Conservation (phyloP, 768 basidiomycete species). For the Tricholoma bakamatsutake region DNA sequence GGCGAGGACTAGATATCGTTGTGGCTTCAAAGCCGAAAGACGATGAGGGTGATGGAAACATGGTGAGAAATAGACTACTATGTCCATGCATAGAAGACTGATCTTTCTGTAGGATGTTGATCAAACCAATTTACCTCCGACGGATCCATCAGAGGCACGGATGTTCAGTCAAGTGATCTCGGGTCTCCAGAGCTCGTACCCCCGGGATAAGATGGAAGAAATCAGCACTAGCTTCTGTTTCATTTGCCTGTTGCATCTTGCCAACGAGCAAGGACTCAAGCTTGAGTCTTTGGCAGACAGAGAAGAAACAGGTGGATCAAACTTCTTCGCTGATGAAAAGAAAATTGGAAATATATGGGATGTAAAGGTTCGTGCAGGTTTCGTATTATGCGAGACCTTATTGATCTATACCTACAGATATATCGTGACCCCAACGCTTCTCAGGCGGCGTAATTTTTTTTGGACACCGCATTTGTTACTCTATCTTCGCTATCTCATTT, state of each 20-base stretch:
- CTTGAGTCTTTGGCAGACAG: constrained; percentile 49
- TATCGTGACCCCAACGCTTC: constrained; percentile 42
- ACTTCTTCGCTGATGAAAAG: constrained; percentile 21
- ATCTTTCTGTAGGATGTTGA: constrained; percentile 46
- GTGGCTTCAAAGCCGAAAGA: constrained; percentile 39
- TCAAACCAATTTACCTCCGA: constrained; percentile 34
- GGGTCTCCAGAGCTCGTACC: constrained; percentile 76
- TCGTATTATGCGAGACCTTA: background rate
- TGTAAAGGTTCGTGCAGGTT: constrained; percentile 48
- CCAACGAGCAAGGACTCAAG: constrained; percentile 93
- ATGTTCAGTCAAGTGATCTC: constrained; percentile 79
- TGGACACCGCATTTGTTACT: background rate
- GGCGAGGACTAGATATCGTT: constrained; percentile 85
- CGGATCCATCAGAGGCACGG: constrained; percentile 61
- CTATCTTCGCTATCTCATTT: constrained; percentile 1
- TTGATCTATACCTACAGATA: constrained; percentile 26
- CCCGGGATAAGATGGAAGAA: constrained; percentile 91
- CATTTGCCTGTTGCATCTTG: constrained; percentile 93
- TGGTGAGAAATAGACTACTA: constrained; percentile 36
- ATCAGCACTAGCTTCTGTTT: constrained; percentile 99
- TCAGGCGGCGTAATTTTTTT: constrained; percentile 24
- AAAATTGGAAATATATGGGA: constrained; percentile 71
- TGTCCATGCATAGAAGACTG: background rate
- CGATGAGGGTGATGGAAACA: constrained; percentile 36
- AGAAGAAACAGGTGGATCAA: constrained; percentile 29